Base-by-base conservation (phyloP, 129 eudicot genomes). In the Arctium lappa region DNA sequence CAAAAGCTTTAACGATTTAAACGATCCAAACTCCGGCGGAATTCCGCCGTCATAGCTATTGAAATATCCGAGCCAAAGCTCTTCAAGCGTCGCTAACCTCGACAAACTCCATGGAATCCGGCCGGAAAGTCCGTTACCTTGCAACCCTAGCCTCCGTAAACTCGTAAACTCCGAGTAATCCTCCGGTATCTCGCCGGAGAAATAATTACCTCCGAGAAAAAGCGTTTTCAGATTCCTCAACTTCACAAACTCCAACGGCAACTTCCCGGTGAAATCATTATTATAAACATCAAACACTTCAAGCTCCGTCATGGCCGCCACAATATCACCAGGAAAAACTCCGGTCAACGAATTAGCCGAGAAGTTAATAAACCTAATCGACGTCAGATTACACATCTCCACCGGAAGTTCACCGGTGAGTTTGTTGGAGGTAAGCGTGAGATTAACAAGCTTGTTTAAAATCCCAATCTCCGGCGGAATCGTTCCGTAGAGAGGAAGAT, bases 321-420 rank as follows among this genome's bases (percentile, higher is more conserved):
- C 69, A 0, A 91, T 66, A 3, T 74, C 88, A 0, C 90, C 91
- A 1, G 92, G 98, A 15, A 95, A 91, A 3, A 42, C 84, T 1
- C 95, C 93, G 40, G 62, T 36, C n/a, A 95, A 80, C 5, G 72
- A 13, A 63, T 95, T 95, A 10, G 74, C 32, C 0, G 95, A 91
- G 60, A 95, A 84, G 70, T 95, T 89, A 1, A 95, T 62, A 81
- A 71, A 80, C 48, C 65, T 83, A 1, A 95, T n/a, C 0, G 32
- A n/a, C 0, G 92, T 81, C 1, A 95, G 69, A 1, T 73, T 83
- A 0, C 88, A 33, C 76, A 95, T 73, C 42, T 89, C 91, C 6
- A 40, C 0, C 8, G 99, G 99, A 2, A 95, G 83, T 3, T 78
- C 73, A 0, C 99, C 99, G 74, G 97, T 85, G 87, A 95, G 95